phyloP scores from a whole-genome alignment of 2,329 filamentous ascomycete genomes.

The Penicillium fuscoglaucum region DNA sequence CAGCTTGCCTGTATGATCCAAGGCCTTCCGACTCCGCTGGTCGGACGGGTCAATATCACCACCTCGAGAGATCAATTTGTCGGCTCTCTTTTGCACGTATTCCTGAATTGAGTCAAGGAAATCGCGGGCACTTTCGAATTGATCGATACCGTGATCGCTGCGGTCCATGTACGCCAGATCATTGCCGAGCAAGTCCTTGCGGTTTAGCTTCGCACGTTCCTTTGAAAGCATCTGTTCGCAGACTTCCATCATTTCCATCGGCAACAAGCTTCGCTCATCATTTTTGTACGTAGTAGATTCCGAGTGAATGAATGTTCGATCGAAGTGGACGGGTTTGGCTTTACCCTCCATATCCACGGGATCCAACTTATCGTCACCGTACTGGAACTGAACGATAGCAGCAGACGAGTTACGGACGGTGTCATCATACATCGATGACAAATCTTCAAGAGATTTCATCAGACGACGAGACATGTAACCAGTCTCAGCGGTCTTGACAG shows the following conservation, averaged over 20 bases:
- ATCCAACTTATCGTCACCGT: conserved; percentile 92
- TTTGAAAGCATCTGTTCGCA: conserved; percentile 67
- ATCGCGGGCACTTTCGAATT: conserved; percentile 76
- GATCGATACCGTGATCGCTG: conserved; percentile 68
- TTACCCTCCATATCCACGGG: conserved; percentile 97
- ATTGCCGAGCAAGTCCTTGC: conserved; percentile 62
- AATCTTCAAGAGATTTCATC: conserved; percentile 97
- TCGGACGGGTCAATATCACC: conserved; percentile 34
- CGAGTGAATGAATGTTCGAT: conserved; percentile 82
- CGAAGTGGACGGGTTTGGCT: conserved; percentile 88
- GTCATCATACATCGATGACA: conserved; percentile 90
- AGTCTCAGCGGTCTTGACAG: conserved; percentile 97
- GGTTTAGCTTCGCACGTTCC: conserved; percentile 65
- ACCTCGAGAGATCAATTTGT: conserved; percentile 54
- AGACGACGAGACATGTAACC: conserved; percentile 97
- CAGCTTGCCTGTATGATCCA: conserved; percentile 79
- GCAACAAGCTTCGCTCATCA: conserved; percentile 68
- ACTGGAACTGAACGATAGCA: conserved; percentile 93
- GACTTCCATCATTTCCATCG: conserved; percentile 69
- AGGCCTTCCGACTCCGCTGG: conserved; percentile 33
- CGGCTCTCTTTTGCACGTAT: conserved; percentile 66
- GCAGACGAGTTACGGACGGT: conserved; percentile 90
- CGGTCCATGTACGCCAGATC: conserved; percentile 68
- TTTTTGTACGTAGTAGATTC: conserved; percentile 78
- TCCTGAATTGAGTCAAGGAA: conserved; percentile 78